A percentile compares a stretch with the other conserved stretches of the same genome.
phyloP scores from a whole-genome alignment of 2,329 filamentous ascomycete genomes.

The Fusarium sp. region DNA sequence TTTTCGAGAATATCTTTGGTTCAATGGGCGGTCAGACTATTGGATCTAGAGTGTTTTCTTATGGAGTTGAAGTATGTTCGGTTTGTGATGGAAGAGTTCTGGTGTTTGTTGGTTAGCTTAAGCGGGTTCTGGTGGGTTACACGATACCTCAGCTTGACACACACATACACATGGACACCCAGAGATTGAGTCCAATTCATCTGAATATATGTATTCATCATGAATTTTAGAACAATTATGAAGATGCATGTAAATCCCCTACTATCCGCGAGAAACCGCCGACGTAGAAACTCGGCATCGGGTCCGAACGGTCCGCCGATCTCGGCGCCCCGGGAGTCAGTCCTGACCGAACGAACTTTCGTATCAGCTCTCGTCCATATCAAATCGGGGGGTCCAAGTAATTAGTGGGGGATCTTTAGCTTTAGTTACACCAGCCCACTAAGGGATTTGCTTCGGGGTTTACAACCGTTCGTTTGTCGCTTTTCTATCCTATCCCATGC shows the following conservation, averaged over 20 bases:
- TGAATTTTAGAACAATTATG: not conserved
- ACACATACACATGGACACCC: not conserved
- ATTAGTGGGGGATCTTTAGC: constrained; percentile 10
- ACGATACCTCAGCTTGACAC: not conserved
- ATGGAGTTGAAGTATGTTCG: not conserved
- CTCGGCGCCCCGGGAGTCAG: constrained; percentile 20
- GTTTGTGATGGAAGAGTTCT: not conserved
- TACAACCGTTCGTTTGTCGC: constrained; percentile 1
- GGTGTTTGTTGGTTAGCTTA: not conserved
- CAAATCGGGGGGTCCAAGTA: constrained; percentile 12
- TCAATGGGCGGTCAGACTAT: not conserved
- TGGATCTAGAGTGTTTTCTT: not conserved
- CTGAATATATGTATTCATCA: not conserved
- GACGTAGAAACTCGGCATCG: constrained; percentile 16
- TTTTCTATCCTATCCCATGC: not conserved
- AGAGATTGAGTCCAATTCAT: not conserved
- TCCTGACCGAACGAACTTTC: not conserved
- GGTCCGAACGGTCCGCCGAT: constrained; percentile 29
- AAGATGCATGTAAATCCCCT: not conserved
- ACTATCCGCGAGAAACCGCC: constrained; percentile 27
- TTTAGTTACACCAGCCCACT: constrained; percentile 12
- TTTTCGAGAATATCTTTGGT: not conserved
- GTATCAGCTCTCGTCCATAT: not conserved
- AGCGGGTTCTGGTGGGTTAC: not conserved
- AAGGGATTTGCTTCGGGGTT: constrained; percentile 18